Conservation (phyloP, 2,329 filamentous ascomycete genomes). For the Calonectria pseudoturangicola region DNA sequence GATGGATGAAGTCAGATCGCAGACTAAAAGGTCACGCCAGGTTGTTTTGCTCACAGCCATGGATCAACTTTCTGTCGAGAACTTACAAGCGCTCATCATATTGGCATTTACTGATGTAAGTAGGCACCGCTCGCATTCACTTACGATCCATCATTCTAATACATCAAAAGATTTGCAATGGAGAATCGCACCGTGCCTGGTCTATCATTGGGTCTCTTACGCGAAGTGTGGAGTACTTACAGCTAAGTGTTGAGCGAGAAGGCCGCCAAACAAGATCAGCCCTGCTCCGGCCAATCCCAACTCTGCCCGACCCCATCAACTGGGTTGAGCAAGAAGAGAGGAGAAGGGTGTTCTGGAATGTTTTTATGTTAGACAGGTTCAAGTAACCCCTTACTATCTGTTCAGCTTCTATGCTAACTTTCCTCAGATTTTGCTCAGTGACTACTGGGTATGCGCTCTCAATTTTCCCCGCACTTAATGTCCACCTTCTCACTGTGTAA, state of each 20-base stretch:
- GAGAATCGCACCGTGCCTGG: slow-evolving; percentile 54
- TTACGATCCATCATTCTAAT: neutral
- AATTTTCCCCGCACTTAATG: neutral
- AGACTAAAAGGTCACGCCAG: slow-evolving; percentile 40
- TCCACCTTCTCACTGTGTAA: neutral
- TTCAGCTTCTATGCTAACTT: neutral
- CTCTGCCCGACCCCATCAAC: slow-evolving; percentile 46
- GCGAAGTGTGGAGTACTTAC: slow-evolving; percentile 56
- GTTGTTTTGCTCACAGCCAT: slow-evolving; percentile 57
- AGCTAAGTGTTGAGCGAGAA: slow-evolving; percentile 54
- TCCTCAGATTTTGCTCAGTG: slow-evolving; percentile 50
- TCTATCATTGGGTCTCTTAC: slow-evolving; percentile 57
- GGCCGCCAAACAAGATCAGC: slow-evolving; percentile 39
- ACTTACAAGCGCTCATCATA: slow-evolving; percentile 61
- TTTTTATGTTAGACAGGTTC: slow-evolving; percentile 58
- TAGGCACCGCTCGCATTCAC: neutral
- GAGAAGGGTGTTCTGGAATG: slow-evolving; percentile 58
- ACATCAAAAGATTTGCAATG: slow-evolving; percentile 53
- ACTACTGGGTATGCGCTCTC: slow-evolving; percentile 45
- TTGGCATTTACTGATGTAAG: slow-evolving; percentile 61
- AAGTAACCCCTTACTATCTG: neutral
- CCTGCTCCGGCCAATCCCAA: slow-evolving; percentile 11
- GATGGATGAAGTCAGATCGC: neutral
- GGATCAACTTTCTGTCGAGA: slow-evolving; percentile 60
- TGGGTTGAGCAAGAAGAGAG: slow-evolving; percentile 59